Evolutionary conservation across 805 yeast genomes (phyloP).

Genomic region (Yamadazyma insecticola): DNA sequence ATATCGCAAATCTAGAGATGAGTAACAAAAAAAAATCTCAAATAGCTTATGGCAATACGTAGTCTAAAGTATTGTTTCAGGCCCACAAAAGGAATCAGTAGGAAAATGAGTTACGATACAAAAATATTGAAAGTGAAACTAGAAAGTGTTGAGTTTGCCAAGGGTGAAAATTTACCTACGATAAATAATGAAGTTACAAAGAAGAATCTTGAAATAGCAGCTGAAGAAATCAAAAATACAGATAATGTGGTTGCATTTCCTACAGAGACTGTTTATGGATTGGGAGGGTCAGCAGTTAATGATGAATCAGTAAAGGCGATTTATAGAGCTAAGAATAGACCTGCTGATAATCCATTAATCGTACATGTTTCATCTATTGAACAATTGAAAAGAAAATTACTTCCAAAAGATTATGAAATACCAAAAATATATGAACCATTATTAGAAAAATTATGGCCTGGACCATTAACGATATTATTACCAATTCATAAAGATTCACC

Average conservation of each 20-base stretch:
- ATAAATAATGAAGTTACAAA: constrained; percentile 52
- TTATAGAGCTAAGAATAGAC: constrained; percentile 86
- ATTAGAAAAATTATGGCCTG: constrained; percentile 84
- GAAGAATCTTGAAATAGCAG: constrained; percentile 52
- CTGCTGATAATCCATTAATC: constrained; percentile 92
- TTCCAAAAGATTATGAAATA: constrained; percentile 44
- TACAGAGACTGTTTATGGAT: constrained; percentile 94
- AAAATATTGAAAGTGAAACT: constrained; percentile 53
- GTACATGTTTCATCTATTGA: constrained; percentile 78
- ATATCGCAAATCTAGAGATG: not conserved
- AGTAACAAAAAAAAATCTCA: too few relatives aligned
- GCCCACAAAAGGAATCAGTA: not conserved
- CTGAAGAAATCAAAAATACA: constrained; percentile 45
- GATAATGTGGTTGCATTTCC: constrained; percentile 83
- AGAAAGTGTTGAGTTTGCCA: constrained; percentile 44
- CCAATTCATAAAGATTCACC: constrained; percentile 50
- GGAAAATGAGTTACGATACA: constrained; percentile 17
- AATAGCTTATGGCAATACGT: too few relatives aligned
- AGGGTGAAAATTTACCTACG: constrained; percentile 35
- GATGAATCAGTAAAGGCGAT: constrained; percentile 73
- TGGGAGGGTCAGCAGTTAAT: constrained; percentile 80
- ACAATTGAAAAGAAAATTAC: constrained; percentile 62
- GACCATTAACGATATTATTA: constrained; percentile 83
- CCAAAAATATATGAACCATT: constrained; percentile 68
- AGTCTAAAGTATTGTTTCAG: too few relatives aligned